Evolutionary conservation across 805 yeast species (phyloP).

Genomic region (Wickerhamiella parazyma): DNA sequence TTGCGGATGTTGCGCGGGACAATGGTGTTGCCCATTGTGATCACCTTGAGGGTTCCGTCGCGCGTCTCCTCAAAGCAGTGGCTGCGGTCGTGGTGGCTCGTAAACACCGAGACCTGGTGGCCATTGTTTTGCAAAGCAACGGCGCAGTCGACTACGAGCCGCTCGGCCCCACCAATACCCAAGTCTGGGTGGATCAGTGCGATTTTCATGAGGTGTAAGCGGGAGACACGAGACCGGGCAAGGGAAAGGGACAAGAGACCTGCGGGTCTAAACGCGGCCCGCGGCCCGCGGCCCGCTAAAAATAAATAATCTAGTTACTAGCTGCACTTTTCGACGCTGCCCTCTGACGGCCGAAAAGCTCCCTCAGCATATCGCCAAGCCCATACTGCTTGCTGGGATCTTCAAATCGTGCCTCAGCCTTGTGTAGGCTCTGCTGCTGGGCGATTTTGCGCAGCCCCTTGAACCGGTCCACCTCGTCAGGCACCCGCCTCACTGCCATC

Average conservation of each 20-base stretch:
- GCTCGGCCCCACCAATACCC: slow-evolving; percentile 96
- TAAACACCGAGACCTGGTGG: slow-evolving; percentile 54
- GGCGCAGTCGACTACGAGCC: slow-evolving; percentile 94
- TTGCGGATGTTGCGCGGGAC: slow-evolving; percentile 61
- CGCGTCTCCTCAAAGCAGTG: slow-evolving; percentile 90
- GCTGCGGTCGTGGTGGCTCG: slow-evolving; percentile 75
- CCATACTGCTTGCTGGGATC: slow-evolving; percentile 23
- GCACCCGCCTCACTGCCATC: slow-evolving; percentile 22
- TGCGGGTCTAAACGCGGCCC: too few species aligned
- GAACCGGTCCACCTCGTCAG: slow-evolving; percentile 8
- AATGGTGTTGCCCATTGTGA: slow-evolving; percentile 65
- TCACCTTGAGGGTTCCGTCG: slow-evolving; percentile 41
- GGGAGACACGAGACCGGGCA: too few species aligned
- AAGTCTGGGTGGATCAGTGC: slow-evolving; percentile 93
- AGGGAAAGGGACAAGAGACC: too few species aligned
- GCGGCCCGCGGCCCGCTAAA: background rate
- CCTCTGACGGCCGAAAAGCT: too few species aligned
- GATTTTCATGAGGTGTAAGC: slow-evolving; percentile 32
- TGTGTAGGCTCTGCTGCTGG: slow-evolving; percentile 12
- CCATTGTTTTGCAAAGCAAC: slow-evolving; percentile 60
- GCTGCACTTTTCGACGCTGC: too few species aligned
- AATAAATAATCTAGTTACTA: background rate
- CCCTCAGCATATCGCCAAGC: slow-evolving; percentile 2
- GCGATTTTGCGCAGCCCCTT: slow-evolving; percentile 13
- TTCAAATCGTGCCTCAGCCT: slow-evolving; percentile 17